Evolutionary conservation across 345 rosid genomes (phyloP).

Genomic region (Noccaea caerulescens): DNA sequence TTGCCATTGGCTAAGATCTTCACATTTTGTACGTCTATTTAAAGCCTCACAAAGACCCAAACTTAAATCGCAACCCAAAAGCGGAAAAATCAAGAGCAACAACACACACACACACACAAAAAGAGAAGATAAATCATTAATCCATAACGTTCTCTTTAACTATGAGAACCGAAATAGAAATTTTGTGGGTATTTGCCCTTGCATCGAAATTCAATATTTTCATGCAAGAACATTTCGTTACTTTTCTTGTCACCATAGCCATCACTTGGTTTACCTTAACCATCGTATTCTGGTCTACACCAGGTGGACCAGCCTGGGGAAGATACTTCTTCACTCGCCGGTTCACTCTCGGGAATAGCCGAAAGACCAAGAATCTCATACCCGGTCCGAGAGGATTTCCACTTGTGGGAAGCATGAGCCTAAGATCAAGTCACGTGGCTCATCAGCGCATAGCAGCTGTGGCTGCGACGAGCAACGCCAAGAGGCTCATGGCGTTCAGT

Average conservation of each 20-base stretch:
- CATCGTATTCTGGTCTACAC: conserved; percentile 57
- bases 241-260: conserved; percentile 47
- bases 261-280: conserved; percentile 50
- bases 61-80: conserved; percentile 35
- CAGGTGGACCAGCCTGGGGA: conserved; percentile 89
- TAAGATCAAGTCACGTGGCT: conserved; percentile 60
- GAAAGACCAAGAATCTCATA: conserved; percentile 46
- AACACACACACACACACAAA: neutral
- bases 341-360: conserved; percentile 31
- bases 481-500: conserved; percentile 75
- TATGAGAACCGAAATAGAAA: conserved; percentile 51
- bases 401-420: conserved; percentile 62
- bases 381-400: conserved; percentile 87
- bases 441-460: conserved; percentile 62
- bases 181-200: conserved; percentile 58
- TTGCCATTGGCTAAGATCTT: conserved; percentile 33
- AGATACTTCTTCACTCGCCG: conserved; percentile 43
- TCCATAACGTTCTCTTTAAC: conserved; percentile 29
- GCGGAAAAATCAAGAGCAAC: neutral
- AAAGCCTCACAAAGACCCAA: conserved; percentile 27
- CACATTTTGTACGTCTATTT: conserved; percentile 30
- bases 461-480: conserved; percentile 53
- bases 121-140: neutral
- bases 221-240: conserved; percentile 49
- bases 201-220: conserved; percentile 52